These are phyloP conservation scores for Salix arbutifolia DNA, from an alignment of 345 rosid species.

Conservation along the genomic window DNA sequence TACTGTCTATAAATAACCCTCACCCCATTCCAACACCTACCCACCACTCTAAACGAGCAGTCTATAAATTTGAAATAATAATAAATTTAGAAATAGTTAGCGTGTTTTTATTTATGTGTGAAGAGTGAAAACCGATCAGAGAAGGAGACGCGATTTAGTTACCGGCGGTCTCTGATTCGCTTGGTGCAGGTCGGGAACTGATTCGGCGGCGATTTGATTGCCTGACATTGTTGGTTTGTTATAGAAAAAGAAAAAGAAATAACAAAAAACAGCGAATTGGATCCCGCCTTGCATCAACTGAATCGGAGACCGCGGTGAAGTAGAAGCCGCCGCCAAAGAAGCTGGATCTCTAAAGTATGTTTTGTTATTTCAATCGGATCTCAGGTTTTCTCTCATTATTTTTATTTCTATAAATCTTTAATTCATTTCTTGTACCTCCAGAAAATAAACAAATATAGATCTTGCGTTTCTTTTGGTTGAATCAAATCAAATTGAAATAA, in stretches of 20 bases:
- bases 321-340: neutral
- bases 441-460: neutral
- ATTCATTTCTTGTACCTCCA: neutral
- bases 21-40: neutral
- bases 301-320: slow-evolving; percentile 88
- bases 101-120: no score
- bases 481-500: neutral
- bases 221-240: slow-evolving; percentile 4
- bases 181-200: slow-evolving; percentile 99
- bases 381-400: slow-evolving; percentile 2
- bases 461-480: neutral
- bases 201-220: neutral
- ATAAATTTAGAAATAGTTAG: no score
- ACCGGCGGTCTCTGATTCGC: slow-evolving; percentile 91
- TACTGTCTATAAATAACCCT: slow-evolving; percentile 33
- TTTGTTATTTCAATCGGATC: slow-evolving; percentile 33
- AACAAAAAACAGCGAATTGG: slow-evolving; percentile 30
- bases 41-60: neutral
- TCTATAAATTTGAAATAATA: no score
- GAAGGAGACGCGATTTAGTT: slow-evolving; percentile 19
- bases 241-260: neutral
- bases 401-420: neutral
- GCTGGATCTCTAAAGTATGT: neutral
- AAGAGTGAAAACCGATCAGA: neutral
- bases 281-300: slow-evolving; percentile 99